Percentiles rank a stretch among this genome's conserved stretches.
Evolutionary conservation across 768 basidiomycete genomes (phyloP).

Genomic region (Fomitopsis serialis): DNA sequence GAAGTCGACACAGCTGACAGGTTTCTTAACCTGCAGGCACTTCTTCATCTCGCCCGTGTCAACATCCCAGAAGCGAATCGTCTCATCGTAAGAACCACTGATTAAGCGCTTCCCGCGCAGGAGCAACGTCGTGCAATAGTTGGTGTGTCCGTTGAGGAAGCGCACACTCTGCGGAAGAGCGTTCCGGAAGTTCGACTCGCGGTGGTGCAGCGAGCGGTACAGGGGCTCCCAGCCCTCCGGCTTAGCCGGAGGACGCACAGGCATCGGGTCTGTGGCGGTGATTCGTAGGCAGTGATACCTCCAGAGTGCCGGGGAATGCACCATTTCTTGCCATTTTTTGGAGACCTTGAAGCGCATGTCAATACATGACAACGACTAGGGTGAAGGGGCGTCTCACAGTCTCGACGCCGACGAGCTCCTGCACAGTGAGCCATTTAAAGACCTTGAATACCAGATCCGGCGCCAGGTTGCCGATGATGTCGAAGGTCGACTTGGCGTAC

Average conservation of each 20-base stretch:
- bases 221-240: constrained; percentile 74
- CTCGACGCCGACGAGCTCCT: constrained; percentile 57
- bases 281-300: constrained; percentile 67
- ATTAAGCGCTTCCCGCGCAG: constrained; percentile 74
- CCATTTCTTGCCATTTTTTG: constrained; percentile 38
- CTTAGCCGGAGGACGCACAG: constrained; percentile 52
- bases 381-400: constrained; percentile 30
- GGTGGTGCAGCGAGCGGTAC: constrained; percentile 77
- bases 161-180: constrained; percentile 72
- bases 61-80: constrained; percentile 90
- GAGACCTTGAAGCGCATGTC: constrained; percentile 28
- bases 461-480: constrained; percentile 69
- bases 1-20: constrained; percentile 88
- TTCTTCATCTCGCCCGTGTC: constrained; percentile 61
- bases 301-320: constrained; percentile 71
- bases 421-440: constrained; percentile 51
- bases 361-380: not conserved
- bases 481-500: constrained; percentile 77
- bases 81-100: constrained; percentile 89
- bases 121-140: constrained; percentile 80
- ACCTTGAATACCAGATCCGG: constrained; percentile 62
- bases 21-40: constrained; percentile 80
- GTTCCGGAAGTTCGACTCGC: constrained; percentile 77
- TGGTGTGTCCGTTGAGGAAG: constrained; percentile 80
- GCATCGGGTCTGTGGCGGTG: constrained; percentile 67